phyloP scores from a whole-genome alignment of 768 basidiomycete species.

The Polyporus arcularius region DNA sequence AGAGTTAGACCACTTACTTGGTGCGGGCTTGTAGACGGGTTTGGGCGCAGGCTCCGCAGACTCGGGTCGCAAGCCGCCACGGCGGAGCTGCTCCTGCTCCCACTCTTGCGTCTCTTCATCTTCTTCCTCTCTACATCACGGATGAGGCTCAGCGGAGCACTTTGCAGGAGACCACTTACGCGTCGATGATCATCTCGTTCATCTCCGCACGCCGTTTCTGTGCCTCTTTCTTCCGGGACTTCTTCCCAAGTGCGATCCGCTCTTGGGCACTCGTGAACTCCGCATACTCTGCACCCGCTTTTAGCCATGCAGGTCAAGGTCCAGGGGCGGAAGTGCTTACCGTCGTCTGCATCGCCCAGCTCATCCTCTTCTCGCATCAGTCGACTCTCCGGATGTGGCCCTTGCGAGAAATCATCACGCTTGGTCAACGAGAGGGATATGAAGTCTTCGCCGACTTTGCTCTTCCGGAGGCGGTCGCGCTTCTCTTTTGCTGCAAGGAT shows the following conservation, averaged over 20 bases:
- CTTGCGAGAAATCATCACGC: constrained; percentile 52
- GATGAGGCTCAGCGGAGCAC: constrained; percentile 7
- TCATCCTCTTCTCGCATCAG: constrained; percentile 86
- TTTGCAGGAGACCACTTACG: constrained; percentile 45
- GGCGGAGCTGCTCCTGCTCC: constrained; percentile 81
- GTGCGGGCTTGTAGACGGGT: constrained; percentile 66
- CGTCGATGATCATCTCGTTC: constrained; percentile 81
- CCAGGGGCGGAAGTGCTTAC: constrained; percentile 39
- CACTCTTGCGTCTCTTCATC: constrained; percentile 86
- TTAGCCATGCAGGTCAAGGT: neutral
- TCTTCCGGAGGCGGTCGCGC: constrained; percentile 64
- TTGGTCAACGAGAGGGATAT: constrained; percentile 75
- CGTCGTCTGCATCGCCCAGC: constrained; percentile 85
- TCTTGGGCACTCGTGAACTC: constrained; percentile 89
- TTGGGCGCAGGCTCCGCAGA: constrained; percentile 43
- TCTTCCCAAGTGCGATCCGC: constrained; percentile 83
- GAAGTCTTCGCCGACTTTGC: constrained; percentile 60
- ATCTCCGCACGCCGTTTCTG: constrained; percentile 66
- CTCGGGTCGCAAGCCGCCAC: constrained; percentile 61
- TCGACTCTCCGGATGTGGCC: constrained; percentile 85
- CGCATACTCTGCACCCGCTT: constrained; percentile 61
- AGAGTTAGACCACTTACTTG: constrained; percentile 50
- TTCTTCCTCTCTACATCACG: constrained; percentile 59
- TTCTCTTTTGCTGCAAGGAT: constrained; percentile 75
- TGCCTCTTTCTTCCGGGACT: constrained; percentile 72